A percentile compares a stretch with the other conserved stretches of the same genome.
These are phyloP conservation scores for Eucalyptus cladocalyx DNA, from an alignment of 345 rosid genomes.

Conservation along the genomic window DNA sequence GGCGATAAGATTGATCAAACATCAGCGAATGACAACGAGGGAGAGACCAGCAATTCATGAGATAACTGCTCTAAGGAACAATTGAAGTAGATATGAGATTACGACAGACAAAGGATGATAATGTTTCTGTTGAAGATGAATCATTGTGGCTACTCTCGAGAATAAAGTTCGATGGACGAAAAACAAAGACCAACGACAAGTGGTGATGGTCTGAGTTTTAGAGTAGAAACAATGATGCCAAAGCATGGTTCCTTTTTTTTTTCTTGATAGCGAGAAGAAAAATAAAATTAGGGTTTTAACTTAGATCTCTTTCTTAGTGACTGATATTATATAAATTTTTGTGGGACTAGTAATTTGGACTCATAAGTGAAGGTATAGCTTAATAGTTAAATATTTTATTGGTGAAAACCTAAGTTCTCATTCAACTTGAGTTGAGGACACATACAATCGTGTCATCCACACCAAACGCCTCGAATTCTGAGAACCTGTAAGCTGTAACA, in stretches of 20 bases:
- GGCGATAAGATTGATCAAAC: background rate
- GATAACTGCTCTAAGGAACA: background rate
- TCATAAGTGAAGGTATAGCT: background rate
- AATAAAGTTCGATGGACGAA: background rate
- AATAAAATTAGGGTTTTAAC: background rate
- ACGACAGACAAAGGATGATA: background rate
- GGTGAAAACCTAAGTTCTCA: background rate
- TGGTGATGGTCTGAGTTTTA: background rate
- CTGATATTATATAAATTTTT: background rate
- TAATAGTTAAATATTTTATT: background rate
- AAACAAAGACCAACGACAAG: background rate
- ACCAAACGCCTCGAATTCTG: background rate
- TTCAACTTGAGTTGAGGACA: background rate
- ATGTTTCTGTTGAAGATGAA: background rate
- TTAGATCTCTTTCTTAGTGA: background rate
- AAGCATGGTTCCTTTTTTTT: background rate
- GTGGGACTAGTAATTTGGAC: background rate
- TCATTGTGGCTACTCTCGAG: background rate
- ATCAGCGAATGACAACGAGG: background rate
- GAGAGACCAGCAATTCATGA: background rate
- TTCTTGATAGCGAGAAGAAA: background rate
- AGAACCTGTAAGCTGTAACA: background rate
- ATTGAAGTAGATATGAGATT: background rate
- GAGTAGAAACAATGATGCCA: background rate
- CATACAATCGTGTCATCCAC: background rate